Evolutionary conservation across 805 yeast genomes (phyloP).

Genomic region (Metschnikowia kunwiensis): DNA sequence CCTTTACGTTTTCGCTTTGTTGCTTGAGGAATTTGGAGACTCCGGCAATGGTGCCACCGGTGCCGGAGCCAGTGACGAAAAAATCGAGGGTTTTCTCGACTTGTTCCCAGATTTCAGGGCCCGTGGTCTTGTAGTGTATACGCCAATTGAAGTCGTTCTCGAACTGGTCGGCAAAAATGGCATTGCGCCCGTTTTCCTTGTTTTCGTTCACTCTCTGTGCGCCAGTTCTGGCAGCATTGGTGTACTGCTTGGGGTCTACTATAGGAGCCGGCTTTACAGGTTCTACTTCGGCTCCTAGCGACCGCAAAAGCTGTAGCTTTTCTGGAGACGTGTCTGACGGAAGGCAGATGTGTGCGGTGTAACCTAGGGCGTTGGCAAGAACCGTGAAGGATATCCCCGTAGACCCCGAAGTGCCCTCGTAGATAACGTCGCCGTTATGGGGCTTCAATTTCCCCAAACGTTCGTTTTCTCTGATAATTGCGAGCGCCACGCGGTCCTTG

Average conservation of each 20-base stretch:
- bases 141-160: conserved; percentile 92
- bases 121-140: conserved; percentile 77
- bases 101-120: conserved; percentile 88
- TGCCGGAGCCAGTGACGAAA: conserved; percentile 90
- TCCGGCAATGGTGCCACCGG: conserved; percentile 52
- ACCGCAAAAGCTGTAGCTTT: conserved; percentile 64
- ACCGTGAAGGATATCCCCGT: conserved; percentile 94
- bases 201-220: conserved; percentile 51
- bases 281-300: conserved; percentile 79
- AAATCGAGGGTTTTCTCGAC: conserved; percentile 62
- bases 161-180: conserved; percentile 92
- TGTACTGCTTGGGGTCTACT: conserved; percentile 90
- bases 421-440: conserved; percentile 65
- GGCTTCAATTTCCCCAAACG: conserved; percentile 53
- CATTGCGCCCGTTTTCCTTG: conserved; percentile 40
- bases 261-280: conserved; percentile 93
- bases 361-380: conserved; percentile 85
- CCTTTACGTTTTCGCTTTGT: conserved; percentile 38
- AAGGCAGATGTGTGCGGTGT: conserved; percentile 85
- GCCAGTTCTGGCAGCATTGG: conserved; percentile 74
- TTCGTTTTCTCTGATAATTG: conserved; percentile 73
- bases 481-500: conserved; percentile 88
- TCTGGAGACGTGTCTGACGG: conserved; percentile 93
- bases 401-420: conserved; percentile 96
- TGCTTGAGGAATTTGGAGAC: conserved; percentile 41